These are phyloP conservation scores for Sclerospora graminicola DNA, from an alignment of 352 stramenopile species.

Conservation along the genomic window DNA sequence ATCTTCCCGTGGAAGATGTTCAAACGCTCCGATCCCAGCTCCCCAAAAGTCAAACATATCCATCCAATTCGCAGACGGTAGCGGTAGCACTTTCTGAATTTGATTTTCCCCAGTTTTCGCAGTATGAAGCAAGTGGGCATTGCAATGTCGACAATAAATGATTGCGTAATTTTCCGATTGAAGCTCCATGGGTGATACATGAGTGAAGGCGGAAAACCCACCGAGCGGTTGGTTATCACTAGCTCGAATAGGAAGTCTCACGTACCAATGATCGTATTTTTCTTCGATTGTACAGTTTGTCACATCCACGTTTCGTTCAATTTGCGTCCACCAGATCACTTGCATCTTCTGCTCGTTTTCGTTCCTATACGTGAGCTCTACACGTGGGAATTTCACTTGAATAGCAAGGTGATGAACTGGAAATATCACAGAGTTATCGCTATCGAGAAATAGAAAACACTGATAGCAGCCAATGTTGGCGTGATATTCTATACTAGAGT, in stretches of 20 bases:
- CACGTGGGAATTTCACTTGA: slow-evolving; percentile 27
- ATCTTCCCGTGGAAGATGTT: slow-evolving; percentile 61
- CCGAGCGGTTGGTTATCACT: slow-evolving; percentile 39
- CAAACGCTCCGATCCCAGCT: slow-evolving; percentile 62
- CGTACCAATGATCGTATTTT: slow-evolving; percentile 52
- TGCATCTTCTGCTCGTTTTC: background rate
- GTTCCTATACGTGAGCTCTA: slow-evolving; percentile 17
- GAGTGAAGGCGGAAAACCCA: slow-evolving; percentile 49
- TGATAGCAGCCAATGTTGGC: slow-evolving; percentile 79
- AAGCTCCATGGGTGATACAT: slow-evolving; percentile 33
- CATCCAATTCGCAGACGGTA: slow-evolving; percentile 78
- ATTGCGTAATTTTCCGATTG: slow-evolving; percentile 28
- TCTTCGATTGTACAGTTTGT: slow-evolving; percentile 23
- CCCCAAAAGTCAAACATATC: slow-evolving; percentile 86
- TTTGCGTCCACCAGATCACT: slow-evolving; percentile 36
- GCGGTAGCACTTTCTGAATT: slow-evolving; percentile 53
- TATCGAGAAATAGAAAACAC: slow-evolving; percentile 38
- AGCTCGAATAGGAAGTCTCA: slow-evolving; percentile 41
- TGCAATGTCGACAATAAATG: slow-evolving; percentile 39
- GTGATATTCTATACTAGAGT: slow-evolving; percentile 61
- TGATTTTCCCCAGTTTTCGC: background rate
- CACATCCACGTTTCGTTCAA: slow-evolving; percentile 46
- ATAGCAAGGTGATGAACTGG: slow-evolving; percentile 22
- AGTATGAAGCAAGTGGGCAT: slow-evolving; percentile 1
- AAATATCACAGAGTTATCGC: slow-evolving; percentile 2